Evolutionary conservation across 768 basidiomycete genomes (phyloP).

Genomic region (Pholiota microspora): DNA sequence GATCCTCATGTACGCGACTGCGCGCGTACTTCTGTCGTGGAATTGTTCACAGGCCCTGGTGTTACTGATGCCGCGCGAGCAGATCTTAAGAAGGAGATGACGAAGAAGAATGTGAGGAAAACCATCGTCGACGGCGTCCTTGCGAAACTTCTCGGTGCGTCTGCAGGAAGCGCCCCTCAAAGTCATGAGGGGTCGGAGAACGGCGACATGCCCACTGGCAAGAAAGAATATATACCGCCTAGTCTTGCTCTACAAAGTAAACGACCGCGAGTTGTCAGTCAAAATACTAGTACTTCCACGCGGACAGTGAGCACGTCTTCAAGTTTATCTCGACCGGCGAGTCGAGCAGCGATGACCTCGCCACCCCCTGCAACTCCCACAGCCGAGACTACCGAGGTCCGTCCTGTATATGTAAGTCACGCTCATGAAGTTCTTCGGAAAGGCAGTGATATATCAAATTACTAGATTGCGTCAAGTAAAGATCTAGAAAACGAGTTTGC

Average conservation of each 20-base stretch:
- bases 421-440: background rate
- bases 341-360: slow-evolving; percentile 54
- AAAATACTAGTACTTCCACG: slow-evolving; percentile 22
- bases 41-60: slow-evolving; percentile 80
- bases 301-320: slow-evolving; percentile 50
- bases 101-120: slow-evolving; percentile 83
- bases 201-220: slow-evolving; percentile 40
- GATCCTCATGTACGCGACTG: slow-evolving; percentile 89
- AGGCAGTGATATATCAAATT: background rate
- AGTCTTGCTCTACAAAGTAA: slow-evolving; percentile 62
- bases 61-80: slow-evolving; percentile 86
- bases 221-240: slow-evolving; percentile 73
- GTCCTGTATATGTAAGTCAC: slow-evolving; percentile 65
- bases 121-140: slow-evolving; percentile 82
- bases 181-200: slow-evolving; percentile 62
- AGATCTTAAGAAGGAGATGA: slow-evolving; percentile 91
- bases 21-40: slow-evolving; percentile 76
- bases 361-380: slow-evolving; percentile 37
- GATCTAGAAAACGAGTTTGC: slow-evolving; percentile 88
- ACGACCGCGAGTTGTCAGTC: slow-evolving; percentile 42
- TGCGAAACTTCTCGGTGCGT: slow-evolving; percentile 54
- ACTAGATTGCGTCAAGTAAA: slow-evolving; percentile 77
- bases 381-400: slow-evolving; percentile 47
- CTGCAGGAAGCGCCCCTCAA: slow-evolving; percentile 39
- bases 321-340: slow-evolving; percentile 52